Evolutionary conservation across 2,329 filamentous ascomycete species (phyloP).

Genomic region (Fusarium sarcochroum): DNA sequence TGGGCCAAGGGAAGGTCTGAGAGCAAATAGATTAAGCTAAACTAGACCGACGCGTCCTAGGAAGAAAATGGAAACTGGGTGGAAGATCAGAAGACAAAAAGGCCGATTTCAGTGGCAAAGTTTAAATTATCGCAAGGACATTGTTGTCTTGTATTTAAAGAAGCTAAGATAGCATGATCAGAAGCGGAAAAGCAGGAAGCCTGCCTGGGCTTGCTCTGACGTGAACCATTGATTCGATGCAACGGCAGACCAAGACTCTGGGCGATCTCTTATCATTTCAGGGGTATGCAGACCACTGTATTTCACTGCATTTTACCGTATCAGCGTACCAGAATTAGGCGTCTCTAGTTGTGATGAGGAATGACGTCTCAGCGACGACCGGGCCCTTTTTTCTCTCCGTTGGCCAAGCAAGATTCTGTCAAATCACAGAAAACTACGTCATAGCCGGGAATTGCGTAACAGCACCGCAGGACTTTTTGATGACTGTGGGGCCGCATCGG

Average conservation of each 20-base stretch:
- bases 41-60: slow-evolving; percentile 15
- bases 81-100: slow-evolving; percentile 5
- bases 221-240: no score
- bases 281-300: neutral
- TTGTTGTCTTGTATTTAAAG: neutral
- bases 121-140: slow-evolving; percentile 12
- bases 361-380: slow-evolving; percentile 32
- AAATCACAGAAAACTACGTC: slow-evolving; percentile 32
- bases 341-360: slow-evolving; percentile 4
- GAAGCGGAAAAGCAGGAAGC: neutral
- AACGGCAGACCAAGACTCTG: no score
- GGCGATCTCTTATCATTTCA: no score
- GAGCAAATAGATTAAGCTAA: slow-evolving; percentile 5
- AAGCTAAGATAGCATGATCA: neutral
- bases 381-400: slow-evolving; percentile 2
- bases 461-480: neutral
- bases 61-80: slow-evolving; percentile 8
- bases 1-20: slow-evolving; percentile 1
- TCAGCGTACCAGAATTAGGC: neutral
- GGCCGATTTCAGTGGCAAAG: slow-evolving; percentile 34
- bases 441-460: slow-evolving; percentile 15
- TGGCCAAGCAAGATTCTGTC: slow-evolving; percentile 34
- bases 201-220: slow-evolving; percentile 18
- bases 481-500: slow-evolving; percentile 16
- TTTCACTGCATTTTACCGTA: neutral